Percentiles rank a stretch among this genome's conserved stretches.
These are phyloP conservation scores for Erysimum pusillum DNA, from an alignment of 441 rosid genomes.

Conservation along the genomic window DNA sequence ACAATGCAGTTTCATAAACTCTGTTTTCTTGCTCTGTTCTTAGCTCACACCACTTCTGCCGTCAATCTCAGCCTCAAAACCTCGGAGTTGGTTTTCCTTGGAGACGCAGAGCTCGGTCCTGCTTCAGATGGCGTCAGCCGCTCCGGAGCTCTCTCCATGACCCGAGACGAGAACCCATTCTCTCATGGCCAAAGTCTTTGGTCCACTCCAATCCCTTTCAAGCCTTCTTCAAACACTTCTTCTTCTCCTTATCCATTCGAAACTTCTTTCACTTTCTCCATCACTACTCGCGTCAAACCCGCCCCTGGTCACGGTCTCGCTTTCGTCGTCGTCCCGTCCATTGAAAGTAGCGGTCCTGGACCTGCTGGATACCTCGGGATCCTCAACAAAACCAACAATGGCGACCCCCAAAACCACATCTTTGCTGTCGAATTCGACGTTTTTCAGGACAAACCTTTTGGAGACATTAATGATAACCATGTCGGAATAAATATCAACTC, in stretches of 20 bases:
- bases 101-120: constrained; percentile 47
- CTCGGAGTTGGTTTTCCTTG: constrained; percentile 35
- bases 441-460: constrained; percentile 46
- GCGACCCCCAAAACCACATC: constrained; percentile 36
- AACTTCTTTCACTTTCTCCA: constrained; percentile 51
- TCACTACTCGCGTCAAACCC: constrained; percentile 34
- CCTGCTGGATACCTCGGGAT: constrained; percentile 48
- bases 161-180: constrained; percentile 37
- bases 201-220: constrained; percentile 41
- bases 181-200: constrained; percentile 48
- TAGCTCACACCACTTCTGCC: constrained; percentile 32
- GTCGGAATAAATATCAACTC: constrained; percentile 45
- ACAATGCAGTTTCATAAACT: constrained; percentile 42
- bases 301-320: constrained; percentile 49
- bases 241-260: constrained; percentile 45
- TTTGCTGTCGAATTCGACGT: constrained; percentile 50
- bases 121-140: constrained; percentile 23
- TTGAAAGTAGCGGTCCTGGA: constrained; percentile 38
- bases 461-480: constrained; percentile 53
- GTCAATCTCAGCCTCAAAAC: constrained; percentile 39
- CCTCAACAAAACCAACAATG: constrained; percentile 47
- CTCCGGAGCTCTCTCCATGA: constrained; percentile 45
- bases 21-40: constrained; percentile 44
- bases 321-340: constrained; percentile 38
- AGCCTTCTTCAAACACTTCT: constrained; percentile 18